phyloP scores from a whole-genome alignment of 768 basidiomycete species.

The Kwoniella bestiolae region DNA sequence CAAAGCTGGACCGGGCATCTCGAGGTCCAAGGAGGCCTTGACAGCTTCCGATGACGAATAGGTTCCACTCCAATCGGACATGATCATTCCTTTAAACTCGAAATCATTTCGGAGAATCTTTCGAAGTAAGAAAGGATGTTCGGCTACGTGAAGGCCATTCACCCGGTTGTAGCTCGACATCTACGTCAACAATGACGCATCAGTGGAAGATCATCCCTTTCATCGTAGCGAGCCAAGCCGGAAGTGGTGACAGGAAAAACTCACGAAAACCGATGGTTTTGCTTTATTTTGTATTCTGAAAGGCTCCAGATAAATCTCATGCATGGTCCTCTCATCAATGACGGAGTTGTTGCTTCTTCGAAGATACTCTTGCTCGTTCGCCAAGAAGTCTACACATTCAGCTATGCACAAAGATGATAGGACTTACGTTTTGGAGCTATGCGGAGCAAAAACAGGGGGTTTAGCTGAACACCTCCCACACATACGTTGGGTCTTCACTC shows the following conservation, averaged over 20 bases:
- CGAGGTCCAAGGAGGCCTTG: conserved; percentile 76
- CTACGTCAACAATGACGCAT: conserved; percentile 43
- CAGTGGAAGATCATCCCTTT: neutral
- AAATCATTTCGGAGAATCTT: conserved; percentile 74
- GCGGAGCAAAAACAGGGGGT: too few species aligned
- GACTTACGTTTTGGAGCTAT: conserved; percentile 37
- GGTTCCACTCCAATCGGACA: conserved; percentile 83
- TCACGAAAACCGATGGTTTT: conserved; percentile 71
- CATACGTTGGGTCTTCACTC: conserved; percentile 2
- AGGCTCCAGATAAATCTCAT: conserved; percentile 69
- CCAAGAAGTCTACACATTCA: conserved; percentile 75
- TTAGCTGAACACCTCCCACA: too few species aligned
- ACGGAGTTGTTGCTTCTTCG: conserved; percentile 64
- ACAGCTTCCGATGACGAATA: conserved; percentile 69
- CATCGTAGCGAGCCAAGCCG: neutral
- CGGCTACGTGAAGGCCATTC: conserved; percentile 74
- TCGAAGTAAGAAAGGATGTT: conserved; percentile 66
- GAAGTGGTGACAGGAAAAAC: conserved; percentile 1
- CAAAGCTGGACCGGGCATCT: conserved; percentile 59
- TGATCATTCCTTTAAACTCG: conserved; percentile 72
- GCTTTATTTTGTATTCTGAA: conserved; percentile 64
- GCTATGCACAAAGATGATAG: neutral
- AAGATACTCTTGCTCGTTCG: conserved; percentile 82
- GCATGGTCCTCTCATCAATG: conserved; percentile 63
- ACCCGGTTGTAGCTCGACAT: conserved; percentile 61